phyloP scores from a whole-genome alignment of 495 filamentous ascomycete species.

The Rusavskia elegans region DNA sequence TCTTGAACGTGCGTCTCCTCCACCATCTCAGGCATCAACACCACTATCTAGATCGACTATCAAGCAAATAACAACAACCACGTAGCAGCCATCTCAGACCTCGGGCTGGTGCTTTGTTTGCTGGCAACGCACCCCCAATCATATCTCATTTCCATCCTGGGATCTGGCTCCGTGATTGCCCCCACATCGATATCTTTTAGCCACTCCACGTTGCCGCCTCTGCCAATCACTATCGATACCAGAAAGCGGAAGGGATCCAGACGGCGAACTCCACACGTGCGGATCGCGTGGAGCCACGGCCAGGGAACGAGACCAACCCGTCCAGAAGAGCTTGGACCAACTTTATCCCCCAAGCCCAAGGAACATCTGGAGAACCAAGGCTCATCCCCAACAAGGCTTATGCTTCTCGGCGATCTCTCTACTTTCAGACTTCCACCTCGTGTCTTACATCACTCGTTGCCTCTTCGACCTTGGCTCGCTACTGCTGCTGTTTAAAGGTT shows the following conservation, averaged over 20 bases:
- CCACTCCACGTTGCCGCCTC: neutral
- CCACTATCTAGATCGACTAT: too few species aligned
- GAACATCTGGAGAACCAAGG: neutral
- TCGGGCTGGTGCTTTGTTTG: too few species aligned
- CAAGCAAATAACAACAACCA: too few species aligned
- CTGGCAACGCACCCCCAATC: neutral
- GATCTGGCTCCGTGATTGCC: neutral
- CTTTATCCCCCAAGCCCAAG: neutral
- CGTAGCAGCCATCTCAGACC: too few species aligned
- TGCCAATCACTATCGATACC: neutral
- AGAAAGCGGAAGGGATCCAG: neutral
- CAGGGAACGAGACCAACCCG: neutral
- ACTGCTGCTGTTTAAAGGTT: neutral
- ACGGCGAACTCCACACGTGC: slow-evolving; percentile 1
- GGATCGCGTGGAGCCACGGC: slow-evolving; percentile 7
- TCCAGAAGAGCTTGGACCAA: neutral
- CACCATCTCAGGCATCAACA: too few species aligned
- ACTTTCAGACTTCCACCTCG: neutral
- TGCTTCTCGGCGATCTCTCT: neutral
- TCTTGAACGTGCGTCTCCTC: too few species aligned
- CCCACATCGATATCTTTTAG: neutral
- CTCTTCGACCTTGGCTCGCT: neutral
- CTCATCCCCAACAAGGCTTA: neutral
- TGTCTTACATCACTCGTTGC: neutral
- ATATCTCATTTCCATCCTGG: neutral